Evolutionary conservation across 805 yeast genomes (phyloP), one percentile per base, ranked within the genome.

Genomic region (Ogataea zsoltii): DNA sequence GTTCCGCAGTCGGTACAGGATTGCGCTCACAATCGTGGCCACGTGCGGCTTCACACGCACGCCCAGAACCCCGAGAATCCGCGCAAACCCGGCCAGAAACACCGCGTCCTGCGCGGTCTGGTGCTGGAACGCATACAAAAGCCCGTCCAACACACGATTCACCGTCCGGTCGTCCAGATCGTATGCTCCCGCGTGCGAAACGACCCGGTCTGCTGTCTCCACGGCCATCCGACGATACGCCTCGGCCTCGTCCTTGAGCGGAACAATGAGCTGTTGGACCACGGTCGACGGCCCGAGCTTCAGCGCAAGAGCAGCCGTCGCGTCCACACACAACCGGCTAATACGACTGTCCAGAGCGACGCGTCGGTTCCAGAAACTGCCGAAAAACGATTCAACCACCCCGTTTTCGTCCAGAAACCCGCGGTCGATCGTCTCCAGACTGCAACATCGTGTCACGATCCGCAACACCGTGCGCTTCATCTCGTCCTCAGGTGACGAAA

Each of bases 401-500:
- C 86, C 73, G 17, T 80, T 79, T 6, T 70, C 73, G 34, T 70
- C 67, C 19, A 83, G 59, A 50, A 77, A 80, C 19, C 64, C 65
- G 13, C 69, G 71, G 11, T 82, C 74, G 12, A 88, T 72, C 11
- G 80, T 79, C 11, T 77, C 82, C 1, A 86, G 71, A 1, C 77
- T 65, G 12, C 88, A 80, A 54, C 94, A 79, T 48, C 77, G 82
- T 43, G 77, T 83, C 25, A 91, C 68, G 7, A 88, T 87, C 25
- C 74, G 69, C 47, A 94, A 63, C 2, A 91, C 85, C 0, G 90
- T 77, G 48, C 77, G 77, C 56, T 80, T 81, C 92, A 91, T 86
- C 39, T 90, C 96, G 49, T 87, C 96, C 58, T 89, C 96, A 0
- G 94, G 90, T 0, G 95, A 79, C 29, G 70, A 63, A 55, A 89